Evolutionary conservation across 1,139 yeast species (phyloP).

Genomic region (Casaregolazyma suthepensis): DNA sequence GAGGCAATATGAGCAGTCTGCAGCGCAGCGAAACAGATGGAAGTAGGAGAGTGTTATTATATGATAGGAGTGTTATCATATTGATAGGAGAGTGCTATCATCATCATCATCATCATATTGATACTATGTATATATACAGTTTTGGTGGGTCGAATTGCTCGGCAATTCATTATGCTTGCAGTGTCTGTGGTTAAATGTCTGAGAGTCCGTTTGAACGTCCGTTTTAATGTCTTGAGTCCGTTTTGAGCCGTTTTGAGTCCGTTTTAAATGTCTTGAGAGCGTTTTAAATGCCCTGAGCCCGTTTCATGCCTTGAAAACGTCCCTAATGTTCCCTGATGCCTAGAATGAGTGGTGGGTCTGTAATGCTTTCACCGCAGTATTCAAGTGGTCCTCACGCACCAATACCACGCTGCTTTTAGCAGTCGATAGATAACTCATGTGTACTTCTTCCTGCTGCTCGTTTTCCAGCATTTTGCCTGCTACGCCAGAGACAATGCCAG

Average conservation of each 20-base stretch:
- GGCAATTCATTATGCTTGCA: background rate
- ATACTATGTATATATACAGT: background rate
- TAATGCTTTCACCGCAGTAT: constrained; percentile 17
- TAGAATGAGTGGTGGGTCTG: background rate
- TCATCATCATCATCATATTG: background rate
- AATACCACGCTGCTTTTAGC: constrained; percentile 56
- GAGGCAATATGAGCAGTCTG: background rate
- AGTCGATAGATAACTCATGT: constrained; percentile 59
- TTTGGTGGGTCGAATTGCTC: background rate
- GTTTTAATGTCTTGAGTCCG: background rate
- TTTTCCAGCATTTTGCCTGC: constrained; percentile 45
- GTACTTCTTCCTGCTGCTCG: constrained; percentile 22
- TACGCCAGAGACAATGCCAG: constrained; percentile 65
- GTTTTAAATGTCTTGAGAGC: background rate
- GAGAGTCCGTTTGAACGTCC: no score
- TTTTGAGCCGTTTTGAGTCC: no score
- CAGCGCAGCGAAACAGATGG: constrained; percentile 5
- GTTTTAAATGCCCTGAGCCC: no score
- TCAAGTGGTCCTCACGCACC: constrained; percentile 50
- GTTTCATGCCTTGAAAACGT: no score
- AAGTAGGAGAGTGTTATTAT: background rate
- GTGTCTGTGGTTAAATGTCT: background rate
- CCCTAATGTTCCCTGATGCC: no score
- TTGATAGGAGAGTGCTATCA: no score
- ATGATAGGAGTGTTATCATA: no score